phyloP scores from a whole-genome alignment of 352 stramenopile species.

The Phytophthora quininea region DNA sequence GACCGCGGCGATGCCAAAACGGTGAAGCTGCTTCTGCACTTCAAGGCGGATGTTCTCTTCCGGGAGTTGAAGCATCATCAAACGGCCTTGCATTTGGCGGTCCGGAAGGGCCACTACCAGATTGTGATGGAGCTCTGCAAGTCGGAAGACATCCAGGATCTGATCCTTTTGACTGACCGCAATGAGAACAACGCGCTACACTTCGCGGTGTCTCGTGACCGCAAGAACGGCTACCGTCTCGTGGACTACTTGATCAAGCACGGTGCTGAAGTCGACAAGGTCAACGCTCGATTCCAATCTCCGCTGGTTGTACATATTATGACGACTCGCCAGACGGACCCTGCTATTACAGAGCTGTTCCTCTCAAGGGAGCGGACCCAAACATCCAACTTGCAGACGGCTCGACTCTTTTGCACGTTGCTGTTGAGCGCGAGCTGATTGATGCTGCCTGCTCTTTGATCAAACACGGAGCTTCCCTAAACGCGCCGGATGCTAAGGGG shows the following conservation, averaged over 20 bases:
- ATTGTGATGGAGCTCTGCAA: slow-evolving; percentile 90
- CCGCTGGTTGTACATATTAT: slow-evolving; percentile 86
- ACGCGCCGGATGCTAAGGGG: slow-evolving; percentile 72
- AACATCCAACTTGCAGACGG: slow-evolving; percentile 80
- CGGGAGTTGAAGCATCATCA: slow-evolving; percentile 88
- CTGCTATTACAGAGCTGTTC: slow-evolving; percentile 80
- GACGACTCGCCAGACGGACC: slow-evolving; percentile 84
- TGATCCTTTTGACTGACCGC: slow-evolving; percentile 78
- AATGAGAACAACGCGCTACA: slow-evolving; percentile 88
- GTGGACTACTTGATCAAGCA: slow-evolving; percentile 88
- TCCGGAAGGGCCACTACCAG: slow-evolving; percentile 85
- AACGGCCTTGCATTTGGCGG: slow-evolving; percentile 80
- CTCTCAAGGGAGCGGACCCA: slow-evolving; percentile 61
- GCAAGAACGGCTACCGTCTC: slow-evolving; percentile 81
- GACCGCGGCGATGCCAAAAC: slow-evolving; percentile 76
- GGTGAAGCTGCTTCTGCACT: slow-evolving; percentile 79
- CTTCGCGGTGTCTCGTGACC: slow-evolving; percentile 82
- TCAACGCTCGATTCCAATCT: slow-evolving; percentile 83
- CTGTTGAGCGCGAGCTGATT: slow-evolving; percentile 82
- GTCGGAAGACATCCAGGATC: slow-evolving; percentile 57
- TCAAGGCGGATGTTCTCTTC: slow-evolving; percentile 87
- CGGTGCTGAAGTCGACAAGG: slow-evolving; percentile 80
- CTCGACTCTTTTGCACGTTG: slow-evolving; percentile 85
- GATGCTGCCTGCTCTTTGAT: slow-evolving; percentile 81
- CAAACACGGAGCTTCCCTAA: slow-evolving; percentile 71